A percentile compares a stretch with the other conserved stretches of the same genome.
Conservation (phyloP, 805 yeast genomes). For the Metschnikowia kofuensis region DNA sequence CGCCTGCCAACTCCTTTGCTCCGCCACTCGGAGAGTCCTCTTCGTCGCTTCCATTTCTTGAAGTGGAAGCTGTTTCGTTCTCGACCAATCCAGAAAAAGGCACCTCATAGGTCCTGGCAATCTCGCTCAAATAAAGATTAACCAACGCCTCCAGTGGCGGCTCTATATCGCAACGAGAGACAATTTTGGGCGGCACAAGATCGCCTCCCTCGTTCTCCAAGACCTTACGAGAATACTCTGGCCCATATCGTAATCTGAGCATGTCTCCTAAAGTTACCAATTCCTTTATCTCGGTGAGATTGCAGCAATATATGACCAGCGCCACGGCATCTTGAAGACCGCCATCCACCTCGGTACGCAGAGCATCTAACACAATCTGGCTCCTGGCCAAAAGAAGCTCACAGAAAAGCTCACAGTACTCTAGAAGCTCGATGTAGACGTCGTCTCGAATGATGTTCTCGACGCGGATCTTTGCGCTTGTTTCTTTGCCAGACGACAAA, state of each 20-base stretch:
- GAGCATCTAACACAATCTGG: slow-evolving; percentile 49
- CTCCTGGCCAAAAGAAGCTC: slow-evolving; percentile 77
- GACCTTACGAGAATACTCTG: slow-evolving; percentile 59
- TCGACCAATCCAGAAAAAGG: slow-evolving; percentile 58
- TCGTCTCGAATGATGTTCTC: slow-evolving; percentile 85
- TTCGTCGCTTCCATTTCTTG: slow-evolving; percentile 22
- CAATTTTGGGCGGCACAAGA: slow-evolving; percentile 66
- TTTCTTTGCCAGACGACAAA: slow-evolving; percentile 66
- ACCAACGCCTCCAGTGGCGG: slow-evolving; percentile 70
- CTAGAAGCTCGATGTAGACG: slow-evolving; percentile 72
- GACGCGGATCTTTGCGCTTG: slow-evolving; percentile 78
- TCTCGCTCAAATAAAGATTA: slow-evolving; percentile 67
- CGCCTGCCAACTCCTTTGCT: slow-evolving; percentile 7
- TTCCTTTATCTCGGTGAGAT: slow-evolving; percentile 76
- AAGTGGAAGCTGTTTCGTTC: slow-evolving; percentile 22
- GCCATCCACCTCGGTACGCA: slow-evolving; percentile 45
- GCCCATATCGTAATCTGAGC: slow-evolving; percentile 60
- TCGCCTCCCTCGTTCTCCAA: slow-evolving; percentile 44
- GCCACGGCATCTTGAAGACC: slow-evolving; percentile 75
- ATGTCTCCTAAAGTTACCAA: slow-evolving; percentile 58
- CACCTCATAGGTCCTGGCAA: slow-evolving; percentile 74
- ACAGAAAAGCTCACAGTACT: slow-evolving; percentile 76
- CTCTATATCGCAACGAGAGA: slow-evolving; percentile 57
- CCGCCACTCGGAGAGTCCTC: slow-evolving; percentile 24
- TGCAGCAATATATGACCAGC: slow-evolving; percentile 65